Evolutionary conservation across 306 rosid species (phyloP).

Genomic region (Alnus glutinosa): DNA sequence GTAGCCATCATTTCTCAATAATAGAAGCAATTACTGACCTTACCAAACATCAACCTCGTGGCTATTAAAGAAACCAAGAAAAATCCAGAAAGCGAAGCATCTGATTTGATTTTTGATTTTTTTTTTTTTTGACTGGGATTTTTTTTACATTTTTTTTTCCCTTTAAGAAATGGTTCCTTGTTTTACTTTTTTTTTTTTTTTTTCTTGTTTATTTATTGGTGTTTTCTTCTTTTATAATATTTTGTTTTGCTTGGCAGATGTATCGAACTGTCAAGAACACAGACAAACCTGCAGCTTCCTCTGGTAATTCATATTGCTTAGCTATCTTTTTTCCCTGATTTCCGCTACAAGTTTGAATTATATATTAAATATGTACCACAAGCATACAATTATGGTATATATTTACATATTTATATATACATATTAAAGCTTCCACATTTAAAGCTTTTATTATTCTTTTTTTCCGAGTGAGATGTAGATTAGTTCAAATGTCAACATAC

Average conservation of each 20-base stretch:
- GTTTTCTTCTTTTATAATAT: slow-evolving; percentile 4
- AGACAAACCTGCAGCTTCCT: slow-evolving; percentile 83
- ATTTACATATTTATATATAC: background rate
- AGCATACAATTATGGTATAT: background rate
- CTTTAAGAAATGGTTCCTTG: background rate
- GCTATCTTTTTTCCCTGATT: slow-evolving; percentile 17
- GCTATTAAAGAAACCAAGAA: slow-evolving; percentile 45
- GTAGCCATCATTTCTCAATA: slow-evolving; percentile 97
- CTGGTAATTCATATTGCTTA: slow-evolving; percentile 55
- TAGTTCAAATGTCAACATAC: background rate
- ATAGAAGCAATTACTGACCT: slow-evolving; percentile 78
- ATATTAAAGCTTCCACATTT: background rate
- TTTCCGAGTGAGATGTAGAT: background rate
- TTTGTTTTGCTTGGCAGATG: slow-evolving; percentile 61
- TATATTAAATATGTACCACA: slow-evolving; percentile 21
- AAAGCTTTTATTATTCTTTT: background rate
- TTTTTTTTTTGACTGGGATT: slow-evolving; percentile 10
- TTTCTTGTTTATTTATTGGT: background rate
- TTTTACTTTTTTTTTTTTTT: background rate
- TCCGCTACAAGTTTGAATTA: slow-evolving; percentile 32
- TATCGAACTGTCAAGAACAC: slow-evolving; percentile 92
- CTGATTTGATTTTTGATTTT: slow-evolving; percentile 27
- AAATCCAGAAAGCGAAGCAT: slow-evolving; percentile 41
- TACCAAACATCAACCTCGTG: slow-evolving; percentile 83
- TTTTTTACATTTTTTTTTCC: slow-evolving; percentile 23